Percentiles rank a stretch among this genome's conserved stretches.
Conservation (phyloP, 192 early-diverging fungal species). For the Chytriomyces confervae region DNA sequence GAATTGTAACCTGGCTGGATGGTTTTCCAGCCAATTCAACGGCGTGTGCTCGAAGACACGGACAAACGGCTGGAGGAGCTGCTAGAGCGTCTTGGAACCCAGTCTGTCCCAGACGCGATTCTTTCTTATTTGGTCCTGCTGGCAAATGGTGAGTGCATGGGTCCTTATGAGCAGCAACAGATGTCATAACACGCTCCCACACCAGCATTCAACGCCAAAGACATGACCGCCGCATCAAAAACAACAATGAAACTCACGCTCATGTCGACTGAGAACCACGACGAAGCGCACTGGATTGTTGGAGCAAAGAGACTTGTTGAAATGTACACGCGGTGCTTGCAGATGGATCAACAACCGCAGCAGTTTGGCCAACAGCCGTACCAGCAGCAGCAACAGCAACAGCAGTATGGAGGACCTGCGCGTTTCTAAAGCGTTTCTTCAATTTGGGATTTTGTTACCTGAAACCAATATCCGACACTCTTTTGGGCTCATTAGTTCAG, state of each 20-base stretch:
- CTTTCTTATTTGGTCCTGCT: constrained; percentile 36
- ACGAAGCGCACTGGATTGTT: constrained; percentile 56
- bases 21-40: constrained; percentile 31
- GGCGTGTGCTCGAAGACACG: constrained; percentile 53
- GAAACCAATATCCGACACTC: too few relatives aligned
- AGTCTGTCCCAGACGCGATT: constrained; percentile 33
- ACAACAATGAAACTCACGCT: constrained; percentile 34
- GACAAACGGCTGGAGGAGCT: constrained; percentile 53
- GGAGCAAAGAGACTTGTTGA: constrained; percentile 56
- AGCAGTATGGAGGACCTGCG: too few relatives aligned
- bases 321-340: constrained; percentile 25
- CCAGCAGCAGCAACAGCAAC: too few relatives aligned
- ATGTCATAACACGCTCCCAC: background rate
- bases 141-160: constrained; percentile 14
- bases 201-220: constrained; percentile 42
- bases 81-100: constrained; percentile 44
- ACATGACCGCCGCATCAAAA: constrained; percentile 35
- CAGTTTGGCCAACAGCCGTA: background rate
- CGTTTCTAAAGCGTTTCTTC: too few relatives aligned
- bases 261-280: constrained; percentile 47
- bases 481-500: too few relatives aligned
- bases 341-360: background rate
- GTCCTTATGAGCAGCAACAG: background rate
- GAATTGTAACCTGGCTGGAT: constrained; percentile 1
- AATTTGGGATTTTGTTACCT: too few relatives aligned